Evolutionary conservation across 1,139 yeast genomes (phyloP).

Genomic region (Pneumocystis wakefieldiae): DNA sequence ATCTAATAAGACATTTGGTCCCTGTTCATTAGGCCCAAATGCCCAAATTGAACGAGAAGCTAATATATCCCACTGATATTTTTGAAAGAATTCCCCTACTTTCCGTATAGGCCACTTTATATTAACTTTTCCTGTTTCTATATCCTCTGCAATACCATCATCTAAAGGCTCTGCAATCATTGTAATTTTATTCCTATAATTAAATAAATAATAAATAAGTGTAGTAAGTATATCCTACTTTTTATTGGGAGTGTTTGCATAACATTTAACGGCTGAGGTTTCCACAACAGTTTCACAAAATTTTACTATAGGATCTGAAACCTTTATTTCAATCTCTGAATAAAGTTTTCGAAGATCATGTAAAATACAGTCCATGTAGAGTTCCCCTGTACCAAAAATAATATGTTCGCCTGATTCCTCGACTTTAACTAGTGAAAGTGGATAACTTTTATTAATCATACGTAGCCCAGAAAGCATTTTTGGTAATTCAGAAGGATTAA

Average conservation of each 20-base stretch:
- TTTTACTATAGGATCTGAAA: slow-evolving; percentile 70
- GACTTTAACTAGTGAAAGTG: slow-evolving; percentile 50
- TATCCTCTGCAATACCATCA: slow-evolving; percentile 39
- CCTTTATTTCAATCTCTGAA: slow-evolving; percentile 56
- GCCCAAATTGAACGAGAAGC: slow-evolving; percentile 75
- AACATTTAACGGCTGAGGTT: slow-evolving; percentile 51
- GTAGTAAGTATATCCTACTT: slow-evolving; percentile 15
- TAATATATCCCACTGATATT: slow-evolving; percentile 68
- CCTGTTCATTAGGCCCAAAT: slow-evolving; percentile 48
- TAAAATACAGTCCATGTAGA: slow-evolving; percentile 69
- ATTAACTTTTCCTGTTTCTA: slow-evolving; percentile 38
- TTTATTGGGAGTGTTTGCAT: slow-evolving; percentile 42
- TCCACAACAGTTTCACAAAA: slow-evolving; percentile 67
- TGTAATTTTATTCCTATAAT: slow-evolving; percentile 36
- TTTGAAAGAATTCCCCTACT: slow-evolving; percentile 39
- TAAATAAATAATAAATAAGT: background rate
- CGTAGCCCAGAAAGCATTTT: slow-evolving; percentile 53
- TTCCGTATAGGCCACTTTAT: slow-evolving; percentile 26
- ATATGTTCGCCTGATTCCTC: slow-evolving; percentile 87
- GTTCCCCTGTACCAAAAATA: slow-evolving; percentile 70
- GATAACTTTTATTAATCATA: slow-evolving; percentile 46
- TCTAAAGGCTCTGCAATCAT: slow-evolving; percentile 67
- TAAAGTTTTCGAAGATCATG: slow-evolving; percentile 56
- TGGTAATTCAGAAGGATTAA: slow-evolving; percentile 64
- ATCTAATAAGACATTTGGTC: slow-evolving; percentile 51